Percentiles rank a stretch among this genome's conserved stretches.
Evolutionary conservation across 495 filamentous ascomycete genomes (phyloP).

Genomic region (Annulohypoxylon maeteangense): DNA sequence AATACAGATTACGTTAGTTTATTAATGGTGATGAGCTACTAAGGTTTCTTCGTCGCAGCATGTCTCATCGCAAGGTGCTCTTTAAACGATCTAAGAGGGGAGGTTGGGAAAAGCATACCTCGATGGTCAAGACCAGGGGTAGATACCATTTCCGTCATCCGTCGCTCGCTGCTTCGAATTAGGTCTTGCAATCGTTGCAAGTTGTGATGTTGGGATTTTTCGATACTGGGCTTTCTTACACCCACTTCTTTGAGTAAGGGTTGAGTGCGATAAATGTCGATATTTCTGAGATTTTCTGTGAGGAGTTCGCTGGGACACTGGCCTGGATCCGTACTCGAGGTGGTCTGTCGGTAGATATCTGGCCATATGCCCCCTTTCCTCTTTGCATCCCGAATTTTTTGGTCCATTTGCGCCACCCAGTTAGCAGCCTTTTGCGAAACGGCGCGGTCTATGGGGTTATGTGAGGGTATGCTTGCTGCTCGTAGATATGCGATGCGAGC

Average conservation of each 20-base stretch:
- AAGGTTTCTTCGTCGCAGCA: neutral
- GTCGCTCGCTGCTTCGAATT: neutral
- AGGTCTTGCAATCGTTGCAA: neutral
- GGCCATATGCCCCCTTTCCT: conserved; percentile 28
- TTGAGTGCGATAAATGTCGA: neutral
- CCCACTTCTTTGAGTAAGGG: conserved; percentile 2
- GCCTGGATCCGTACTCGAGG: neutral
- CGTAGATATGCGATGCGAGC: conserved; percentile 28
- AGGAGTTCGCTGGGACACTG: neutral
- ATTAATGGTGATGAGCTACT: too few relatives aligned
- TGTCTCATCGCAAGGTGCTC: neutral
- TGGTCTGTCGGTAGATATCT: neutral
- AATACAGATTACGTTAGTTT: too few relatives aligned
- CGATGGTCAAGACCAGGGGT: neutral
- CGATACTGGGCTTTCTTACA: neutral
- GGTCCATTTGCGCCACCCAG: conserved; percentile 7
- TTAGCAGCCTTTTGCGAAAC: conserved; percentile 14
- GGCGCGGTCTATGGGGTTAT: conserved; percentile 6
- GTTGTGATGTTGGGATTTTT: neutral
- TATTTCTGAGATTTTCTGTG: neutral
- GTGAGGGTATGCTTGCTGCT: neutral
- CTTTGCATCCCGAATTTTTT: conserved; percentile 12
- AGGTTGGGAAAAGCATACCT: conserved; percentile 1
- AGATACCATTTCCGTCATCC: neutral
- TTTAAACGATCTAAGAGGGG: neutral